Evolutionary conservation across 2,329 filamentous ascomycete genomes (phyloP), one percentile per base, ranked within the genome.

Genomic region (Dendryphion nanum): DNA sequence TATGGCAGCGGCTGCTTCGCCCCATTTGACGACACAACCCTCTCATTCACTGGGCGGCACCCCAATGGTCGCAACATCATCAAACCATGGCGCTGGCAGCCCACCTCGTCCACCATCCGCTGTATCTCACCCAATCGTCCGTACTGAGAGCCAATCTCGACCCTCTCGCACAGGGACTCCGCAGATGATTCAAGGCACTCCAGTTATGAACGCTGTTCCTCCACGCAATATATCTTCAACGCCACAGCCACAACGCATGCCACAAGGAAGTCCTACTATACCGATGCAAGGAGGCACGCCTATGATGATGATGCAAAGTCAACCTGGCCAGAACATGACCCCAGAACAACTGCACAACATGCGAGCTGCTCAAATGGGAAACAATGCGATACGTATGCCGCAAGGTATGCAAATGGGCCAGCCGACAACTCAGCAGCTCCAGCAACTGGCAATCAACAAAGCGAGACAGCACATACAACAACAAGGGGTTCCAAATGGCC

Each of bases 1-100:
- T 12, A 68, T 73, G 62, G 63, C 53, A 6, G 49, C 64, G 23
- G 31, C 41, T 44, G 18, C 68, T 7, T 72, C 72, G 1, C 67
- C 62, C 5, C 50, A 68, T 43, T 57, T 69, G 30, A 51, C 58
- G 16, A 50, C 52, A 5, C 61, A 62, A 33, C 44, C 45, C 14
- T 51, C 55, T n/a, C 62, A 66, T 34, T 46, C 59, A 4, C 61
- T 67, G 47, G 68, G 66, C 26, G 67, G 71, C 17, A 71, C 72
- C 26, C 66, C 70, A 4, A 74, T 74, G 71, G 61, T 57, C 6
- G 49, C 61, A 17, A 61, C 62, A 8, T 53, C 59, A 12, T 67
- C 64, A 14, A 66, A 60, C 29, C 60, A 66, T 30, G 57, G 52
- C 30, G 63, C 63, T 16, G 63, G 61, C 30, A 67, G 63, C 37